Conservation (phyloP, 2,329 filamentous ascomycete species). For the Fusarium sp. region DNA sequence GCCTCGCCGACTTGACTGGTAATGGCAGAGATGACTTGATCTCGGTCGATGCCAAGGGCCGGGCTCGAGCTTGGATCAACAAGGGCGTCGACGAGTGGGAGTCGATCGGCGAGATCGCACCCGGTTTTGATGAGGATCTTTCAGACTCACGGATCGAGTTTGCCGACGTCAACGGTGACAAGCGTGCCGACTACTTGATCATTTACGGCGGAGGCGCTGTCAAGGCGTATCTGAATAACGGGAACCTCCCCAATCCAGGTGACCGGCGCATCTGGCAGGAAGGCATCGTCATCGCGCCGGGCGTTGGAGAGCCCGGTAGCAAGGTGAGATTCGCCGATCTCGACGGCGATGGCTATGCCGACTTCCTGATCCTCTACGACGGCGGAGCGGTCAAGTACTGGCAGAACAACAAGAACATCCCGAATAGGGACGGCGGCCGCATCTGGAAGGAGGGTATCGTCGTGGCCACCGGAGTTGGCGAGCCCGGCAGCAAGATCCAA, state of each 20-base stretch:
- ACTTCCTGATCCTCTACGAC: neutral
- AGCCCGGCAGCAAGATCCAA: neutral
- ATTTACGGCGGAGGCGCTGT: neutral
- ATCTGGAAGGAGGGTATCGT: conserved; percentile 1
- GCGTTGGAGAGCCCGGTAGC: neutral
- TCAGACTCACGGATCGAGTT: conserved; percentile 7
- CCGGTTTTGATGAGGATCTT: conserved; percentile 22
- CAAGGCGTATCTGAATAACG: conserved; percentile 18
- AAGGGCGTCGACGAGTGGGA: conserved; percentile 15
- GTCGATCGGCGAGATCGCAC: conserved; percentile 7
- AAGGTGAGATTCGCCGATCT: neutral
- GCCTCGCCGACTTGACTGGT: conserved; percentile 6
- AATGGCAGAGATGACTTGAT: neutral
- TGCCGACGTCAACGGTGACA: conserved; percentile 5
- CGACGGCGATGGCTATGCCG: neutral
- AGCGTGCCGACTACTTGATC: conserved; percentile 10
- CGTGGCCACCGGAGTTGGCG: neutral
- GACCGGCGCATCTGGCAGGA: neutral
- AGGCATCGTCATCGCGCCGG: neutral
- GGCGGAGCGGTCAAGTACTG: neutral
- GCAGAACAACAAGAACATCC: neutral
- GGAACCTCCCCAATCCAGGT: neutral
- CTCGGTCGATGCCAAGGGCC: conserved; percentile 12
- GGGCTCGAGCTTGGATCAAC: conserved; percentile 15
- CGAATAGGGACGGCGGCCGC: neutral